phyloP scores from a whole-genome alignment of 2,329 filamentous ascomycete species.

The Fusarium napiforme region DNA sequence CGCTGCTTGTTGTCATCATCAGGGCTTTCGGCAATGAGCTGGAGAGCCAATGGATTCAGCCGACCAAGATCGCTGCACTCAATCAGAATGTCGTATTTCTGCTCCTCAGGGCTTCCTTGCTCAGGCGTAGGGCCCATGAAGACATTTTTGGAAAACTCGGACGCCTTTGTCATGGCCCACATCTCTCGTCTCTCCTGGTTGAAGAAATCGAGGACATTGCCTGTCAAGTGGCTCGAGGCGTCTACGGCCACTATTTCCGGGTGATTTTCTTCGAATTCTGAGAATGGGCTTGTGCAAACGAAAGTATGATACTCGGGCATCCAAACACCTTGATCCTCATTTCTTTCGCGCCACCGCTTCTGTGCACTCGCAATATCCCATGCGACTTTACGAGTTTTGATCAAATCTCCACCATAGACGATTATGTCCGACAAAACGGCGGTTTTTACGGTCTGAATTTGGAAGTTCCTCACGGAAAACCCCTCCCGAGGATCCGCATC shows the following conservation, averaged over 20 bases:
- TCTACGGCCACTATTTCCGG: constrained; percentile 80
- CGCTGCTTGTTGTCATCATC: constrained; percentile 53
- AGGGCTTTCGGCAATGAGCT: constrained; percentile 68
- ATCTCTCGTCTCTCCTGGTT: constrained; percentile 91
- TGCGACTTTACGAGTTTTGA: constrained; percentile 69
- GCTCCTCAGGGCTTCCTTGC: constrained; percentile 65
- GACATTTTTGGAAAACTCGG: constrained; percentile 89
- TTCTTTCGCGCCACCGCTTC: constrained; percentile 74
- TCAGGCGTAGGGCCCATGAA: constrained; percentile 91
- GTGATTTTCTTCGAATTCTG: constrained; percentile 76
- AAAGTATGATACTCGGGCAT: constrained; percentile 86
- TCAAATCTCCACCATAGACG: constrained; percentile 82
- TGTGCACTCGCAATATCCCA: constrained; percentile 82
- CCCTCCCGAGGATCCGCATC: constrained; percentile 89
- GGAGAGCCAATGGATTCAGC: constrained; percentile 75
- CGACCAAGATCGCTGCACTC: constrained; percentile 89
- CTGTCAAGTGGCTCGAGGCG: constrained; percentile 76
- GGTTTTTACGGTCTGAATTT: constrained; percentile 91
- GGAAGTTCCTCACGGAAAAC: constrained; percentile 96
- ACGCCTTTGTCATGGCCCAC: constrained; percentile 90
- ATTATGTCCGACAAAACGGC: constrained; percentile 92
- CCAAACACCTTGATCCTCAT: constrained; percentile 64
- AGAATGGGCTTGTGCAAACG: constrained; percentile 72
- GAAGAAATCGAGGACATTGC: constrained; percentile 86
- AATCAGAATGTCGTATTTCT: constrained; percentile 84